phyloP scores from a whole-genome alignment of 108 stramenopile species.

The Aurantiochytrium sp. region DNA sequence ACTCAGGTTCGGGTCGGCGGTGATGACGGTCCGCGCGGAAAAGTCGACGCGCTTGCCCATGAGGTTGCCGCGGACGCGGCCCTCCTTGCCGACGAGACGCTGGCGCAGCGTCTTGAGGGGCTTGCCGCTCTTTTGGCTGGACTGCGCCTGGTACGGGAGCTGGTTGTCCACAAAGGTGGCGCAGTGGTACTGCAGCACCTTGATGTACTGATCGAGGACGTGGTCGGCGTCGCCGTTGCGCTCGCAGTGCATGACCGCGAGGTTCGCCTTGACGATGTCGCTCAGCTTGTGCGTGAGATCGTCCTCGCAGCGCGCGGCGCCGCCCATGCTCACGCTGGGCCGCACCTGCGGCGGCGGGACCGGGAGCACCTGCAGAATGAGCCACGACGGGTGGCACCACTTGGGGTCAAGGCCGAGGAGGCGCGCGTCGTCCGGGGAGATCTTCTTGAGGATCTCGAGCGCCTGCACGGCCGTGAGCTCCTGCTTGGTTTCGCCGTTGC shows the following conservation, averaged over 20 bases:
- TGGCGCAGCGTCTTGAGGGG: conserved; percentile 91
- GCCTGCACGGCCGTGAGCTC: conserved; percentile 75
- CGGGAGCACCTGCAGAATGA: conserved; percentile 88
- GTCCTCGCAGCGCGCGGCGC: conserved; percentile 74
- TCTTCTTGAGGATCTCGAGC: conserved; percentile 79
- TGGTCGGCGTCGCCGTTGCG: conserved; percentile 83
- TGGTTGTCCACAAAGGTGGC: conserved; percentile 90
- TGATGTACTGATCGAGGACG: conserved; percentile 88
- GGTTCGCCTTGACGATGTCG: conserved; percentile 90
- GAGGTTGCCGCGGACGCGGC: conserved; percentile 96
- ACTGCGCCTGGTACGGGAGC: conserved; percentile 76
- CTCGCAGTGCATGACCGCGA: conserved; percentile 78
- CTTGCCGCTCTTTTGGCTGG: conserved; percentile 87
- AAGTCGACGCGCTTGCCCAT: conserved; percentile 99
- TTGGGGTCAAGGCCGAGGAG: conserved; percentile 80
- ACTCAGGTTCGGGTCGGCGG: conserved; percentile 95
- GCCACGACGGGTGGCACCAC: conserved; percentile 92
- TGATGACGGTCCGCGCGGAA: conserved; percentile 96
- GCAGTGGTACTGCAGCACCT: conserved; percentile 89
- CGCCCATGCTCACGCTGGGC: conserved; percentile 77
- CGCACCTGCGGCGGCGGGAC: conserved; percentile 98
- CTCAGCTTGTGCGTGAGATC: conserved; percentile 95
- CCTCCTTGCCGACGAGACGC: conserved; percentile 94
- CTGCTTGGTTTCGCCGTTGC: conserved; percentile 84
- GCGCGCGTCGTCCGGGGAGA: conserved; percentile 83